Percentiles rank a stretch among this genome's conserved stretches.
Conservation (phyloP, 2,329 filamentous ascomycete genomes). For the Leptodontidium sp. region DNA sequence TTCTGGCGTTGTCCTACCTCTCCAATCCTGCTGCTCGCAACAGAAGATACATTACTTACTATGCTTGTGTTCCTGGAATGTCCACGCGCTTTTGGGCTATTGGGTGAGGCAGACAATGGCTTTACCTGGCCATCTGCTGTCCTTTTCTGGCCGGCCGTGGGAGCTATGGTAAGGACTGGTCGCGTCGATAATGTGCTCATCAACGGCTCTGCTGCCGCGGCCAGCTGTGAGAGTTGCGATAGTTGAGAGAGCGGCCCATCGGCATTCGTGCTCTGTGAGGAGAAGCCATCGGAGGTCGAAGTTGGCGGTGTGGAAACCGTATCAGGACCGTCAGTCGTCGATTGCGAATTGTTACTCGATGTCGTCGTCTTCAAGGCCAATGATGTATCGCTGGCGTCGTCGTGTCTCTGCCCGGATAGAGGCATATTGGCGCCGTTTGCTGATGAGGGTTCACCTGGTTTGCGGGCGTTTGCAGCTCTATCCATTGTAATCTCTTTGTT, state of each 20-base stretch:
- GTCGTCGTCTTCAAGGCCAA: slow-evolving; percentile 30
- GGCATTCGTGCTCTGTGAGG: slow-evolving; percentile 52
- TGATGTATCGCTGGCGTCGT: slow-evolving; percentile 25
- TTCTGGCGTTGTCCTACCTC: slow-evolving; percentile 64
- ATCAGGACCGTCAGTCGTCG: slow-evolving; percentile 52
- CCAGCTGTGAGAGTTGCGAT: slow-evolving; percentile 64
- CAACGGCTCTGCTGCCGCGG: slow-evolving; percentile 57
- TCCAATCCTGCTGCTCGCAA: slow-evolving; percentile 73
- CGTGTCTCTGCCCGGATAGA: slow-evolving; percentile 22
- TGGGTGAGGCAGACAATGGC: slow-evolving; percentile 57
- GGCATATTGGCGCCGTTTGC: slow-evolving; percentile 26
- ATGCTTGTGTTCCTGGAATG: slow-evolving; percentile 79
- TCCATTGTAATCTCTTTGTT: slow-evolving; percentile 37
- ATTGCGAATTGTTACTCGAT: slow-evolving; percentile 55
- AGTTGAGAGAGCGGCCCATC: slow-evolving; percentile 63
- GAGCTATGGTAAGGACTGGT: slow-evolving; percentile 35
- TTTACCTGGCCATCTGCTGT: slow-evolving; percentile 81
- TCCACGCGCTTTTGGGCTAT: slow-evolving; percentile 47
- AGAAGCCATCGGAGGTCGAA: slow-evolving; percentile 47
- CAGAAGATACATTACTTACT: slow-evolving; percentile 66
- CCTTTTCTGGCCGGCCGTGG: slow-evolving; percentile 67
- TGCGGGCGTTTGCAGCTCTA: slow-evolving; percentile 29
- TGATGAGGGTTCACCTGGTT: slow-evolving; percentile 21
- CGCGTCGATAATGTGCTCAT: slow-evolving; percentile 34
- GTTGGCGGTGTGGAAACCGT: slow-evolving; percentile 50